A percentile compares a stretch with the other conserved stretches of the same genome.
phyloP scores from a whole-genome alignment of 257 asterid species.

The Petunia secreta region DNA sequence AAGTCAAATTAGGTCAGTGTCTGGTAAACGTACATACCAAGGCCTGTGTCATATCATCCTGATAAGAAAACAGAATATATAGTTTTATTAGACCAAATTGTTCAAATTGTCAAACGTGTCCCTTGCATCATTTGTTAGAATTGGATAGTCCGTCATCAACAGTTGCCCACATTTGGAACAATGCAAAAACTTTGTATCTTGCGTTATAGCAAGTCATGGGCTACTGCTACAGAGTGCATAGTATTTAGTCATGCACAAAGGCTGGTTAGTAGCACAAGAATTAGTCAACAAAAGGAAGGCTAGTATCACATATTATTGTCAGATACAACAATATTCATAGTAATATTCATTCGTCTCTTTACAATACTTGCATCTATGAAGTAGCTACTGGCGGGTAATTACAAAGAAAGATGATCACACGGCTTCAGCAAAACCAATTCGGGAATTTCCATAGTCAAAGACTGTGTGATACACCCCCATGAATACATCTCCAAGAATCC shows the following conservation, averaged over 20 bases:
- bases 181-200: not conserved
- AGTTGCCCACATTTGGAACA: too few species aligned
- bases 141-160: too few species aligned
- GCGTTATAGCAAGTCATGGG: not conserved
- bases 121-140: not conserved
- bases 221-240: not conserved
- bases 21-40: too few species aligned
- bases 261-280: not conserved
- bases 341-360: not conserved
- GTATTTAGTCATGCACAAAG: not conserved
- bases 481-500: conserved; percentile 97
- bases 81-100: not conserved
- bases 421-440: conserved; percentile 85
- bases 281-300: not conserved
- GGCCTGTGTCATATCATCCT: not conserved
- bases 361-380: conserved; percentile 14
- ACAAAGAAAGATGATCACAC: conserved; percentile 41
- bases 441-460: conserved; percentile 84
- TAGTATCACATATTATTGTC: not conserved
- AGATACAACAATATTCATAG: conserved; percentile 1
- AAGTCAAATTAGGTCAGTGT: not conserved
- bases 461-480: conserved; percentile 96
- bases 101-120: not conserved
- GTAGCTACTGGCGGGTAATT: conserved; percentile 5
- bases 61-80: not conserved